Conservation (phyloP, 2,329 filamentous ascomycete genomes). For the Paramyrothecium roridum region DNA sequence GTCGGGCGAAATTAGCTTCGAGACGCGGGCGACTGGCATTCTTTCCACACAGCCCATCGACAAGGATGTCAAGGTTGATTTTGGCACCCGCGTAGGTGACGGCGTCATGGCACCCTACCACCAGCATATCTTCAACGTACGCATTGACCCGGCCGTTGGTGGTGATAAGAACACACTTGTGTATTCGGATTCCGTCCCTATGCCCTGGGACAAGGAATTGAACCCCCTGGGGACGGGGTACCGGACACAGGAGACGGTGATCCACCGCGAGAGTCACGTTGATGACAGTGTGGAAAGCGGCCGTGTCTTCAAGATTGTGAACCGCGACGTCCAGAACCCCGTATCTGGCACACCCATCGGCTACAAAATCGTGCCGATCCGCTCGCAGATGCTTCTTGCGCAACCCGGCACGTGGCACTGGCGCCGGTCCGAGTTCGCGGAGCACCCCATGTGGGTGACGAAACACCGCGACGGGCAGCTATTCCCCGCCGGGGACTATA, state of each 20-base stretch:
- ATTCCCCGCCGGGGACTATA: constrained; percentile 38
- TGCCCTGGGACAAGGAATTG: background rate
- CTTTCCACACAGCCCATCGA: constrained; percentile 53
- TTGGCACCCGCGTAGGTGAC: constrained; percentile 53
- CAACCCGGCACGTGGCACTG: constrained; percentile 34
- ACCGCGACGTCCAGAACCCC: constrained; percentile 34
- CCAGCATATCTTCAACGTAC: constrained; percentile 58
- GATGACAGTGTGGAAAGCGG: background rate
- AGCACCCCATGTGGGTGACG: constrained; percentile 40
- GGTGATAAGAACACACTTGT: too few relatives aligned
- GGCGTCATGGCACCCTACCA: constrained; percentile 59
- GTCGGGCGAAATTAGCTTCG: constrained; percentile 50
- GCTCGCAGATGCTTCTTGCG: constrained; percentile 45
- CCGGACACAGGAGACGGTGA: background rate
- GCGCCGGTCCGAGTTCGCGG: constrained; percentile 36
- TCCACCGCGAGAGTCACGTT: background rate
- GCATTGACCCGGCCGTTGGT: constrained; percentile 49
- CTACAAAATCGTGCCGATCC: constrained; percentile 41
- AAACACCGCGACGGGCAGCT: constrained; percentile 37
- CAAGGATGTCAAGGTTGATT: constrained; percentile 41
- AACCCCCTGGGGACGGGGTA: background rate
- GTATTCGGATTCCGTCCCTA: background rate
- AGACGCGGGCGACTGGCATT: constrained; percentile 58
- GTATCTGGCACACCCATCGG: constrained; percentile 39
- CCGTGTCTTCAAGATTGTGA: constrained; percentile 29